phyloP scores from a whole-genome alignment of 176 grass and related monocot species.

The Triticum timopheevii region DNA sequence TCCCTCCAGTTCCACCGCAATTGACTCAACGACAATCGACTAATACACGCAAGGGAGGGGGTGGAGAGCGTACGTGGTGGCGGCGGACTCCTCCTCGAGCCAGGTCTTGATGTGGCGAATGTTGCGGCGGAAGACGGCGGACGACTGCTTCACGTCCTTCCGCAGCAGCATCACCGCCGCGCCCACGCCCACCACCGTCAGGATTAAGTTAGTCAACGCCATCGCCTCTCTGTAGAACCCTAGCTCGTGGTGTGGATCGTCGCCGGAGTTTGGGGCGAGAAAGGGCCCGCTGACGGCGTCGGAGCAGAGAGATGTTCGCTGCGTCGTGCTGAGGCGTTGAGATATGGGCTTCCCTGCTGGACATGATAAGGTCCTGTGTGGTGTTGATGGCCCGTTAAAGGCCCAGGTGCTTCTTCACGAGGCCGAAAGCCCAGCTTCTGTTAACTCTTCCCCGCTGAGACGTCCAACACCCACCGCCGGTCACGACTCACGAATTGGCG shows the following conservation, averaged over 20 bases:
- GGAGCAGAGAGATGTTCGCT: neutral
- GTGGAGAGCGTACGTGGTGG: conserved; percentile 49
- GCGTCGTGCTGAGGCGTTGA: neutral
- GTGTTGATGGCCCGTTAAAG: neutral
- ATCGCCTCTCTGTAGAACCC: conserved; percentile 31
- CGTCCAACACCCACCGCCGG: conserved; percentile 29
- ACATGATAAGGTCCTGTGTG: too few species aligned
- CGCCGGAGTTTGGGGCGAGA: neutral
- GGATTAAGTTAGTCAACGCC: conserved; percentile 88
- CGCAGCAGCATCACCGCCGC: conserved; percentile 84
- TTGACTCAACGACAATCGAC: neutral
- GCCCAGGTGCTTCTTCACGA: neutral
- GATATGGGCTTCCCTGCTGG: neutral
- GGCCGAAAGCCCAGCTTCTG: neutral
- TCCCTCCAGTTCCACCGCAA: neutral
- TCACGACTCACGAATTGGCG: conserved; percentile 2
- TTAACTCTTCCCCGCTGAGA: neutral
- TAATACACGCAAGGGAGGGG: neutral
- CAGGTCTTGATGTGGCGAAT: conserved; percentile 77
- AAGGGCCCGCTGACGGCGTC: neutral
- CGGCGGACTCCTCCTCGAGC: conserved; percentile 89
- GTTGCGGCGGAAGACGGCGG: conserved; percentile 79
- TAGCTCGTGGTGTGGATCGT: neutral
- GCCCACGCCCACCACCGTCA: conserved; percentile 85
- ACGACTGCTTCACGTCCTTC: conserved; percentile 86